phyloP scores from a whole-genome alignment of 108 stramenopile species.

The Cyclostephanos tholiformis region DNA sequence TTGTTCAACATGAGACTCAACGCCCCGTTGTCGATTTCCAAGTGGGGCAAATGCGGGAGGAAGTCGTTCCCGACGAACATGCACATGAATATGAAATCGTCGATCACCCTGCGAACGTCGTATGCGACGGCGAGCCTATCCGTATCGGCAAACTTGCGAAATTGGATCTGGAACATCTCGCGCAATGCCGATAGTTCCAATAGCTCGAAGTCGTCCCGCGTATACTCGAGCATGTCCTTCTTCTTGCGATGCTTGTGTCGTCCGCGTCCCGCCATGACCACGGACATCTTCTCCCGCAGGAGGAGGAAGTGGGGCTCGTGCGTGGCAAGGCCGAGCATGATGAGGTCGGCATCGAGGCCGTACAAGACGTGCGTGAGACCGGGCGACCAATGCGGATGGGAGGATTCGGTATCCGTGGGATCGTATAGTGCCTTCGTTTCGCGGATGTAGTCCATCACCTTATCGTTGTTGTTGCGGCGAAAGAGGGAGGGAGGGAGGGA shows the following conservation, averaged over 20 bases:
- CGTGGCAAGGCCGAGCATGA: conserved; percentile 96
- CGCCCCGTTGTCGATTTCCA: conserved; percentile 94
- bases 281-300: conserved; percentile 95
- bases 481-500: too few relatives aligned
- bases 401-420: conserved; percentile 25
- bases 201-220: conserved; percentile 92
- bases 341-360: conserved; percentile 97
- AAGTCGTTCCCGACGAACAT: conserved; percentile 99
- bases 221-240: conserved; percentile 95
- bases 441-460: conserved; percentile 95
- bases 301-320: conserved; percentile 97
- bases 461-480: too few relatives aligned
- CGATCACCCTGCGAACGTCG: conserved; percentile 89
- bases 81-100: conserved; percentile 99
- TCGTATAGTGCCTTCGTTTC: conserved; percentile 60
- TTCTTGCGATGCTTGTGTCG: conserved; percentile 85
- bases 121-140: conserved; percentile 54
- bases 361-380: conserved; percentile 92
- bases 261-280: conserved; percentile 90
- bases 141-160: conserved; percentile 75
- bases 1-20: conserved; percentile 92
- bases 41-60: conserved; percentile 92
- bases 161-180: conserved; percentile 92
- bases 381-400: conserved; percentile 62
- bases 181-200: conserved; percentile 84